phyloP scores from a whole-genome alignment of 208 protist species.

The Trypanosoma rangeli region DNA sequence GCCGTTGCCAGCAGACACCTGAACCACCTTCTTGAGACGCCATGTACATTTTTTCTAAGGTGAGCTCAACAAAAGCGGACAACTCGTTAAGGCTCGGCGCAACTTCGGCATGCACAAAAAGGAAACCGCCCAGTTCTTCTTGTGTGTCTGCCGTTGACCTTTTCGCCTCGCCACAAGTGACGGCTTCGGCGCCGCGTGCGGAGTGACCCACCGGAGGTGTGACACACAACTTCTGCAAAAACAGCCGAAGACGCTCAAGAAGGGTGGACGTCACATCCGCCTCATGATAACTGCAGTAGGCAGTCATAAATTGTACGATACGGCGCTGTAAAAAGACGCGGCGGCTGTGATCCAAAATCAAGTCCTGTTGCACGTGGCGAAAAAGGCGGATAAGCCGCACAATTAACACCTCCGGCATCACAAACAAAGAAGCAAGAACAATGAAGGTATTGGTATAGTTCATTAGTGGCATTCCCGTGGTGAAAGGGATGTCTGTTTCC shows the following conservation, averaged over 20 bases:
- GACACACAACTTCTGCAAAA: slow-evolving; percentile 25
- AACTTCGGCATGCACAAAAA: not conserved
- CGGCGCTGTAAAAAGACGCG: slow-evolving; percentile 48
- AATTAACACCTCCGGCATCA: slow-evolving; percentile 53
- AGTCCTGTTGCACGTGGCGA: slow-evolving; percentile 37
- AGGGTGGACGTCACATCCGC: slow-evolving; percentile 47
- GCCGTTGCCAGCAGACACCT: not conserved
- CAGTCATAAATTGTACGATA: slow-evolving; percentile 52
- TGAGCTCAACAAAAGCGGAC: slow-evolving; percentile 6
- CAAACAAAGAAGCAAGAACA: slow-evolving; percentile 58
- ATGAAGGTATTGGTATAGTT: slow-evolving; percentile 75
- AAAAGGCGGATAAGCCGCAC: slow-evolving; percentile 65
- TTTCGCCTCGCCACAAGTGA: not conserved
- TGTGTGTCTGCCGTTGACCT: not conserved
- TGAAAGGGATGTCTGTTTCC: slow-evolving; percentile 57
- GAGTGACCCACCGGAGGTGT: not conserved
- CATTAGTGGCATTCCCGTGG: slow-evolving; percentile 40
- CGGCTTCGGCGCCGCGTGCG: not conserved
- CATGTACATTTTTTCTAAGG: not conserved
- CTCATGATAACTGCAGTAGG: slow-evolving; percentile 64
- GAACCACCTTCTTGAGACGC: not conserved
- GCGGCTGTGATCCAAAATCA: slow-evolving; percentile 26
- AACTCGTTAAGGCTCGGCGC: slow-evolving; percentile 5
- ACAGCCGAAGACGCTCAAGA: slow-evolving; percentile 41
- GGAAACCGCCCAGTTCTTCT: not conserved